A percentile compares a stretch with the other conserved stretches of the same genome.
Conservation (phyloP, 768 basidiomycete species). For the Termitomyces sp. region DNA sequence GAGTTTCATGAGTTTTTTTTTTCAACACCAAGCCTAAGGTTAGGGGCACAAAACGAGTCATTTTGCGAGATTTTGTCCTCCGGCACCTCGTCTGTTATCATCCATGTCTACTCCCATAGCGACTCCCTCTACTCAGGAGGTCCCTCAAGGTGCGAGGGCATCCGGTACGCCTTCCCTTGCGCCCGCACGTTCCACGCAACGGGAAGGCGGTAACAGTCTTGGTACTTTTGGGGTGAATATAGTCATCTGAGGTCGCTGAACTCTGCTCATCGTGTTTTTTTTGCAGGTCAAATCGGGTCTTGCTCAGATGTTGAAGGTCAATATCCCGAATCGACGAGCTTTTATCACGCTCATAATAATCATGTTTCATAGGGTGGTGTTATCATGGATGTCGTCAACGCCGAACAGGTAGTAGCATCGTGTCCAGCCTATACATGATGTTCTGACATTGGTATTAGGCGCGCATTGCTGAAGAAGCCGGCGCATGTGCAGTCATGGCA, state of each 20-base stretch:
- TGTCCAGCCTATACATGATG: constrained; percentile 4
- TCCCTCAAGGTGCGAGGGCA: constrained; percentile 36
- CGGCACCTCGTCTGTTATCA: neutral
- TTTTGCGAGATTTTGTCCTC: constrained; percentile 11
- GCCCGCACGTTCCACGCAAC: constrained; percentile 47
- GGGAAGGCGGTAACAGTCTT: constrained; percentile 53
- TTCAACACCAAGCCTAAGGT: constrained; percentile 21
- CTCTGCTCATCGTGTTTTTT: neutral
- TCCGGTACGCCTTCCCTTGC: constrained; percentile 36
- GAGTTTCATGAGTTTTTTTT: neutral
- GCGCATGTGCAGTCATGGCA: constrained; percentile 98
- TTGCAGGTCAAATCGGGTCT: constrained; percentile 85
- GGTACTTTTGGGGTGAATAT: constrained; percentile 63
- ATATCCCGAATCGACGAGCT: constrained; percentile 10
- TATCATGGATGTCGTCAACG: constrained; percentile 94
- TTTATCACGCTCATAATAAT: constrained; percentile 6
- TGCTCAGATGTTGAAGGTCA: constrained; percentile 94
- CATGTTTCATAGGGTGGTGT: constrained; percentile 59
- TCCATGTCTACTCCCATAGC: constrained; percentile 24
- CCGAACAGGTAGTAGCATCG: constrained; percentile 42
- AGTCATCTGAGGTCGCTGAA: neutral
- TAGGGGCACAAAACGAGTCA: constrained; percentile 22
- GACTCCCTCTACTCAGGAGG: constrained; percentile 27
- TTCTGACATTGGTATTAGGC: constrained; percentile 46
- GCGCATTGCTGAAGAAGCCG: constrained; percentile 94